Evolutionary conservation across 352 stramenopile species (phyloP), one percentile per base, ranked within the genome.

Genomic region (Pythium dissimile): DNA sequence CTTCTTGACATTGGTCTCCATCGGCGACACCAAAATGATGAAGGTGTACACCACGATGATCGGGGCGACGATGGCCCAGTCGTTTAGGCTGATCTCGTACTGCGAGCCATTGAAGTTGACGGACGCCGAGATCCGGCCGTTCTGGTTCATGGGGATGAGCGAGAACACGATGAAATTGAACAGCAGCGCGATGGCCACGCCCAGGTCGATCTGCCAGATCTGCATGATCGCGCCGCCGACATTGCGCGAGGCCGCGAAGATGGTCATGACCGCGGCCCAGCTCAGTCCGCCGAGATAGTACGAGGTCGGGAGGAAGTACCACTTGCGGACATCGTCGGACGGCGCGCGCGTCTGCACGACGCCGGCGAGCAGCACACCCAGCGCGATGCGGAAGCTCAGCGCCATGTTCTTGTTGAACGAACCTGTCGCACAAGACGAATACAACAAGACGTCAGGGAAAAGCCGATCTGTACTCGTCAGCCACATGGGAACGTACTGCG

Each of bases 151-250:
- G 11, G 65, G 68, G 23, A 88, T 71, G 58, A 64, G 62, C 1
- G 65, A 67, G 32, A 88, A 92, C 11, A 92, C 55, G 3, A 72
- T 38, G 42, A 89, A 80, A 41, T 89, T 92, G 72, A 80, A 92
- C 9, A 89, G 50, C n/a, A 92, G 51, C 42, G 83, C 80, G 38
- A 89, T 75, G 1, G 68, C 73, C 2, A 92, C 77, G 12, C 83
- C 83, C 4, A 84, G 39, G 31, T 85, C 73, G 52, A 88, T 85
- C 70, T 92, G 83, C 72, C 72, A 92, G 41, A 90, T 72, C 15
- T 88, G 71, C 52, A 77, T 51, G 16, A 90, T 65, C 0, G 80
- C 79, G 10, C 75, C 81, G 12, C 83, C 83, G 24, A 90, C 66
- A 9, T 76, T 89, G 7, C 62, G 65, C 24, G 76, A 72, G 0